Percentiles rank a stretch among this genome's conserved stretches.
Conservation (phyloP, 495 filamentous ascomycete genomes). For the Haplographium delicatum region DNA sequence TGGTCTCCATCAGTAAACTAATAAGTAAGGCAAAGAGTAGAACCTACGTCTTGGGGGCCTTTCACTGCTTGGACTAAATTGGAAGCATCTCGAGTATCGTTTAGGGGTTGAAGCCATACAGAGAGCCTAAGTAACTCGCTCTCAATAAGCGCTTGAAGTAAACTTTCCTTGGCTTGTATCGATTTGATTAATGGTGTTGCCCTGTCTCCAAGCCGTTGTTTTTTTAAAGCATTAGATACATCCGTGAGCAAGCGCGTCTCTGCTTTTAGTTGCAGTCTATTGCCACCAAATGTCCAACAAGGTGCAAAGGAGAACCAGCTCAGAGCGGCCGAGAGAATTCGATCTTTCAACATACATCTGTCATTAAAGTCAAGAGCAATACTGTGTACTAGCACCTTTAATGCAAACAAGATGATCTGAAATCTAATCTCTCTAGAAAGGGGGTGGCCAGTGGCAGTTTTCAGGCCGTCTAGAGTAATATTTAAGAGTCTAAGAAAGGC, state of each 20-base stretch:
- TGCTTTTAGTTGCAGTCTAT: constrained; percentile 85
- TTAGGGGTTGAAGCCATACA: constrained; percentile 86
- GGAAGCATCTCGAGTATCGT: constrained; percentile 52
- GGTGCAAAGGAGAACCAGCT: constrained; percentile 83
- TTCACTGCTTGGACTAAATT: too few species aligned
- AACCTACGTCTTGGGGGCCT: too few species aligned
- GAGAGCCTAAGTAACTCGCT: constrained; percentile 78
- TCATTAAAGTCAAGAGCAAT: constrained; percentile 52
- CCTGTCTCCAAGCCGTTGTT: constrained; percentile 48
- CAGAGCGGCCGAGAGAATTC: constrained; percentile 76
- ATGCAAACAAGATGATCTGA: constrained; percentile 75
- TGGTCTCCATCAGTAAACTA: too few species aligned
- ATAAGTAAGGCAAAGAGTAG: too few species aligned
- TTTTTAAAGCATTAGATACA: constrained; percentile 57
- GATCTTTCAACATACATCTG: constrained; percentile 78
- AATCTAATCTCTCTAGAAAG: constrained; percentile 87
- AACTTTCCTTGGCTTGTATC: constrained; percentile 70
- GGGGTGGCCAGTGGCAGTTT: constrained; percentile 68
- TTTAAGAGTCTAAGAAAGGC: constrained; percentile 75
- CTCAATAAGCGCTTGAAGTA: constrained; percentile 71
- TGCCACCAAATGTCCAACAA: constrained; percentile 93
- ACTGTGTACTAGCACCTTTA: constrained; percentile 67
- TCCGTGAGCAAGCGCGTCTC: constrained; percentile 80
- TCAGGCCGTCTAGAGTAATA: constrained; percentile 66
- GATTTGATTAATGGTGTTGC: constrained; percentile 52